Evolutionary conservation across 2,329 filamentous ascomycete genomes (phyloP).

Genomic region (Fusarium duplospermum): DNA sequence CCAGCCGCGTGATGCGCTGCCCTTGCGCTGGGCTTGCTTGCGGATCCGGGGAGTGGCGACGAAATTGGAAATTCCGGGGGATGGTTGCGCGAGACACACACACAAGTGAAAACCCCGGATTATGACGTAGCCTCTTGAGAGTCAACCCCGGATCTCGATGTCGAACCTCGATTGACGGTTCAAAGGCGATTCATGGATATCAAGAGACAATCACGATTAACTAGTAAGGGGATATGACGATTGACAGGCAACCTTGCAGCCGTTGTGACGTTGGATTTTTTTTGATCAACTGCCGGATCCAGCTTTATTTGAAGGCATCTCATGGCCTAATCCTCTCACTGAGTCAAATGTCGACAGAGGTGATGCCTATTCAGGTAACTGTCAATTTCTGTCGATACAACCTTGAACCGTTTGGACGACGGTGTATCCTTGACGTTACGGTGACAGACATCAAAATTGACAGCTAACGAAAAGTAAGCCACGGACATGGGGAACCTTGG

Average conservation of each 20-base stretch:
- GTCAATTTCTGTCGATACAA: background rate
- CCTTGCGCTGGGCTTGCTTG: background rate
- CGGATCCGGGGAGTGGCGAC: slow-evolving; percentile 4
- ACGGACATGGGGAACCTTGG: background rate
- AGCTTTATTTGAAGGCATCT: slow-evolving; percentile 4
- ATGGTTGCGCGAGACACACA: background rate
- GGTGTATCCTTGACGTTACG: background rate
- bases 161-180: slow-evolving; percentile 5
- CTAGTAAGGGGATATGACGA: background rate
- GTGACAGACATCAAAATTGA: background rate
- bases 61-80: slow-evolving; percentile 31
- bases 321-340: slow-evolving; percentile 26
- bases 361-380: slow-evolving; percentile 1
- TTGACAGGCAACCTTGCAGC: slow-evolving; percentile 26
- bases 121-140: slow-evolving; percentile 37
- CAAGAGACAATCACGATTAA: slow-evolving; percentile 14
- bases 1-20: slow-evolving; percentile 19
- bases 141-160: slow-evolving; percentile 38
- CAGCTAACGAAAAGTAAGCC: background rate
- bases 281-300: slow-evolving; percentile 24
- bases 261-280: slow-evolving; percentile 27
- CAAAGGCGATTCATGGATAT: slow-evolving; percentile 13
- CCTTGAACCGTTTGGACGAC: slow-evolving; percentile 9
- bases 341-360: background rate
- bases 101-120: slow-evolving; percentile 28